Base-by-base conservation (phyloP, 768 basidiomycete genomes). In the Suillus luteus region DNA sequence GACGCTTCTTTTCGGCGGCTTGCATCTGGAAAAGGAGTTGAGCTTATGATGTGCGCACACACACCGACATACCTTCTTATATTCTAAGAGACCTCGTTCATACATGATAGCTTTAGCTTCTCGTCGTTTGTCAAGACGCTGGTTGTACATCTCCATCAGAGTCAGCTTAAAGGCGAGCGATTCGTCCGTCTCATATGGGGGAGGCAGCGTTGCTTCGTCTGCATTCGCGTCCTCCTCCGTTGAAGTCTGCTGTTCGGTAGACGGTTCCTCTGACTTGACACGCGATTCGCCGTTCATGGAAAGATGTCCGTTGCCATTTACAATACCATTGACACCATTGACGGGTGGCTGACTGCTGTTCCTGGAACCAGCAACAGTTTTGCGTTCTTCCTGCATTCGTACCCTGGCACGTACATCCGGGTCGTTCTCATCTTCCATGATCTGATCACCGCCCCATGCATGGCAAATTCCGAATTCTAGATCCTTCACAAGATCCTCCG, bases 401-500 rank as follows among this genome's bases (percentile, higher is more conserved):
- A 71, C 74, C 7, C 81, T 71, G 19, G 74, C 90, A 65, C 84
- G 83, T 51, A 92, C 90, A 67, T 91, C 91, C 7, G 78, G 77
- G 66, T 95, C 93, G 65, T 88, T 86, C 65, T 88, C 89, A 68
- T 93, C 93, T 67, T 93, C 91, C 2, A 82, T 78, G 61, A 90
- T 88, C 67, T 89, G 81, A 70, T 93, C 92, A 2, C 96, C 97
- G 1, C 91, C 95, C 72, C 86, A 96, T 38, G 87, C 84, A 24
- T 85, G 80, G 65, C 93, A 93, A n/a, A 95, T 78, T 2, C 93
- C 96, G 69, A 98, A 98, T 73, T 99, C 96, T 66, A 99, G 81
- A 72, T 98, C 95, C 76, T 98, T 99, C 67, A 98, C 90, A 2
- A 93, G 77, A 70, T 96, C 90, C 73, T 99, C 96, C 0, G 96